These are phyloP conservation scores for Thalassiosira mediterranea DNA, from an alignment of 352 stramenopile genomes.

Conservation along the genomic window DNA sequence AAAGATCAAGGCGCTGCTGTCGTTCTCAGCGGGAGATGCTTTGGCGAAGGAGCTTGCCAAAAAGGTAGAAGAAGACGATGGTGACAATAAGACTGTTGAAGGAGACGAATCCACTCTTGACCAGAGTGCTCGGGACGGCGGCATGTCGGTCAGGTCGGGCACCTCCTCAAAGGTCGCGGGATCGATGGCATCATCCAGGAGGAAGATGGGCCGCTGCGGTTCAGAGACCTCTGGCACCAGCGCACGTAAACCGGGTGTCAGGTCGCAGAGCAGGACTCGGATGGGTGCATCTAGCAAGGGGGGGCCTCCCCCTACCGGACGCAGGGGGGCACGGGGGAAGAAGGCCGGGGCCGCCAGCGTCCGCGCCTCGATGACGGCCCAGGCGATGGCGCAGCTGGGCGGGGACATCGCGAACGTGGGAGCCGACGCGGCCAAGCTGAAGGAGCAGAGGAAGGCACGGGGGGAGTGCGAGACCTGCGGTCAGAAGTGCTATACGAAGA, in stretches of 20 bases:
- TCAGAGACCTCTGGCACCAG: not conserved
- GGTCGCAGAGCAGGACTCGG: not conserved
- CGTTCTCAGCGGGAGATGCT: conserved; percentile 37
- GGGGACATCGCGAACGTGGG: conserved; percentile 35
- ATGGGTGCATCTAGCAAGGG: not conserved
- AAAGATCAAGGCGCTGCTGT: conserved; percentile 49
- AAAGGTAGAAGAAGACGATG: conserved; percentile 20
- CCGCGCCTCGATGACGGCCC: not conserved
- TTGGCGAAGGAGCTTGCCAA: not conserved
- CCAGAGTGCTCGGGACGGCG: not conserved
- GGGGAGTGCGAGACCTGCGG: conserved; percentile 80
- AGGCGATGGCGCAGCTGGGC: conserved; percentile 36
- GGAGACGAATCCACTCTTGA: not conserved
- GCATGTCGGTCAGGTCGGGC: not conserved
- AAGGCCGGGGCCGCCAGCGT: not conserved
- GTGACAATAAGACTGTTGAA: conserved; percentile 4
- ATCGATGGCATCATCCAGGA: not conserved
- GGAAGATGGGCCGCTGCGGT: not conserved
- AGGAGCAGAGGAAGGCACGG: conserved; percentile 59
- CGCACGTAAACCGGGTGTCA: not conserved
- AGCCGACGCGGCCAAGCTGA: conserved; percentile 34
- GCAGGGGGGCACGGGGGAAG: not conserved
- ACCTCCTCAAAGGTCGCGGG: not conserved
- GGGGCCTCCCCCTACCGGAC: no score
- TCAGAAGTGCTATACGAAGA: conserved; percentile 78